Percentiles rank a stretch among this genome's conserved stretches.
These are phyloP conservation scores for Phytophthora pistaciae DNA, from an alignment of 352 stramenopile species.

Conservation along the genomic window DNA sequence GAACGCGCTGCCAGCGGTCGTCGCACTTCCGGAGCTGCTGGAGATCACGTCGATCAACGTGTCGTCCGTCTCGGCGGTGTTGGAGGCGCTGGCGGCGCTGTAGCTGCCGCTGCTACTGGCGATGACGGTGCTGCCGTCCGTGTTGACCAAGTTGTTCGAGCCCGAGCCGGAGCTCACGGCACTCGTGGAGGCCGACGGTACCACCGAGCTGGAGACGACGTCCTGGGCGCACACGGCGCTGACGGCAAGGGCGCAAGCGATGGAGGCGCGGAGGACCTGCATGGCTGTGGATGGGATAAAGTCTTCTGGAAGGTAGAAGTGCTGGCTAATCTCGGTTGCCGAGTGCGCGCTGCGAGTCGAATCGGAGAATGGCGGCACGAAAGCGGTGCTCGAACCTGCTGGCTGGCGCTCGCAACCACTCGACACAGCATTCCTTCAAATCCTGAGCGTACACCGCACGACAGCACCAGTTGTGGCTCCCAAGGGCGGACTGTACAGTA, in stretches of 20 bases:
- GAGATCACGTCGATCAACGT: constrained; percentile 22
- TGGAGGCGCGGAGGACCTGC: constrained; percentile 32
- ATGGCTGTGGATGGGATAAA: constrained; percentile 13
- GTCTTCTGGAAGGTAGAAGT: constrained; percentile 18
- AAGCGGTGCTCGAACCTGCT: not conserved
- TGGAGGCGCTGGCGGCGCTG: not conserved
- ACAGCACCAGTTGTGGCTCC: constrained; percentile 23
- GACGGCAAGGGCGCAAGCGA: constrained; percentile 30
- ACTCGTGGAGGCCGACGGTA: constrained; percentile 19
- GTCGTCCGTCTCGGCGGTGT: constrained; percentile 20
- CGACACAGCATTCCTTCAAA: constrained; percentile 24
- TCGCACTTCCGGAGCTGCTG: constrained; percentile 10
- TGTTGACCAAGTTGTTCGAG: constrained; percentile 1
- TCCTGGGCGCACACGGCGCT: constrained; percentile 27
- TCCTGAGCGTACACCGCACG: constrained; percentile 28
- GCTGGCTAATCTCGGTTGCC: constrained; percentile 15
- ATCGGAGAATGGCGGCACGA: constrained; percentile 25
- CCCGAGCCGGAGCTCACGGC: constrained; percentile 16
- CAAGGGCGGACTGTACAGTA: constrained; percentile 11
- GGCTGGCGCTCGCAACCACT: constrained; percentile 17
- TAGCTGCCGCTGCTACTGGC: not conserved
- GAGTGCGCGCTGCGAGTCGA: constrained; percentile 12
- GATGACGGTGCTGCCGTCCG: not conserved
- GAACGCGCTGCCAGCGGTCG: constrained; percentile 11
- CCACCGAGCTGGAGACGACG: constrained; percentile 1